A percentile compares a stretch with the other conserved stretches of the same genome.
These are phyloP conservation scores for Fraxinus anomala DNA, from an alignment of 257 asterid genomes.

Conservation along the genomic window DNA sequence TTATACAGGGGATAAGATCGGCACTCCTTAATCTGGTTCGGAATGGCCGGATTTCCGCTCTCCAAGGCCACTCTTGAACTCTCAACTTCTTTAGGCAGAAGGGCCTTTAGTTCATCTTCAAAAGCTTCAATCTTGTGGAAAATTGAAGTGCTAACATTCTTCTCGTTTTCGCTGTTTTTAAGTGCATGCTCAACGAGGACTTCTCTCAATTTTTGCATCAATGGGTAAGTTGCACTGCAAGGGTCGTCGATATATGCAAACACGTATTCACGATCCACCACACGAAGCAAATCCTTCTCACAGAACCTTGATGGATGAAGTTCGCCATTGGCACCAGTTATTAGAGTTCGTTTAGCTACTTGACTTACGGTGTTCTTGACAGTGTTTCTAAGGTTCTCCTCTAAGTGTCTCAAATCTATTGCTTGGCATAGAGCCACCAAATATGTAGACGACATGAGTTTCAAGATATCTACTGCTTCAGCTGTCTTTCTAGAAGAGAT, in stretches of 20 bases:
- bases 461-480: conserved; percentile 53
- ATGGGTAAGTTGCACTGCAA: conserved; percentile 48
- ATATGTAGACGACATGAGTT: conserved; percentile 51
- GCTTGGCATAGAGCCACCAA: conserved; percentile 56
- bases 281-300: conserved; percentile 53
- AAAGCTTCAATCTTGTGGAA: conserved; percentile 53
- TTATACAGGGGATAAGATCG: conserved; percentile 53
- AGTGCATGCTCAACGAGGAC: conserved; percentile 56
- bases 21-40: conserved; percentile 55
- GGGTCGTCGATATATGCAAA: conserved; percentile 54
- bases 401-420: conserved; percentile 51
- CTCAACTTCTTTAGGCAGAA: conserved; percentile 57
- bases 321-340: conserved; percentile 48
- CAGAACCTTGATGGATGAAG: conserved; percentile 60
- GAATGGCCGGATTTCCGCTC: conserved; percentile 41
- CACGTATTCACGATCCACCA: conserved; percentile 55
- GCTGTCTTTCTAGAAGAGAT: conserved; percentile 56
- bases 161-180: conserved; percentile 39
- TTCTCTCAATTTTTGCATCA: conserved; percentile 60
- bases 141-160: conserved; percentile 36
- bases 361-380: conserved; percentile 57
- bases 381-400: conserved; percentile 48
- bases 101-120: conserved; percentile 49
- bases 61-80: conserved; percentile 45
- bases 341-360: conserved; percentile 46